Base-by-base conservation (phyloP, 1,284 basidiomycete genomes). In the Moniliophthora roreri region DNA sequence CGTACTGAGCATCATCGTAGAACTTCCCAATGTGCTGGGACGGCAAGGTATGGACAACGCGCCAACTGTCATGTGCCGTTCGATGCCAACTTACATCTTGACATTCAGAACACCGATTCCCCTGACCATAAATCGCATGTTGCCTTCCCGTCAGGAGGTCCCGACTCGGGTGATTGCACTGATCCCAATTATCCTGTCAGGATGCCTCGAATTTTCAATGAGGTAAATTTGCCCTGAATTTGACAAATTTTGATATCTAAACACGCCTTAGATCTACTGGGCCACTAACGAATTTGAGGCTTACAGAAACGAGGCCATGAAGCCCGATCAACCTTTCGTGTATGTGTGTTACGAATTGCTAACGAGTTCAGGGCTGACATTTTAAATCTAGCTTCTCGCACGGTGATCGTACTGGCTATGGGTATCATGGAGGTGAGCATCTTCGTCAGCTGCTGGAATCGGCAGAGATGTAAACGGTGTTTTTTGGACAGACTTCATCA, bases 371-470 rank as follows among this genome's bases (percentile, higher is more conserved):
- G 4, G 28, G 18, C 24, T 20, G 13, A 34, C 13, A 18, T 6
- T 11, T 13, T 32, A 16, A 21, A 55, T 48, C 23, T 46, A 76
- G 74, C 2, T 74, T 67, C 52, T 62, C 74, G 6, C 64, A 73
- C 40, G 74, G 74, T 7, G 74, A 78, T 57, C 69, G 70, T n/a
- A 80, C 78, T 32, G 79, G 80, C 7, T 80, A 76, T 58, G 75
- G 77, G 36, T 76, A 76, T 54, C 79, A 81, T 62, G 79, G 72
- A 36, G 74, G 74, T 71, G 59, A 50, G 54, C 26, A 37, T 51
- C 47, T 21, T 48, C 16, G 6, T 42, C 36, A 48, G 37, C 8
- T 9, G 16, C 26, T 37, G 28, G 16, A 3, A 15, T 26, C 36
- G 4, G 26, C 20, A 16, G 21, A 18, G n/a, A n/a, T n/a, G n/a